Evolutionary conservation across 192 early-diverging fungal genomes (phyloP).

Genomic region (Rhizophagus clarus): DNA sequence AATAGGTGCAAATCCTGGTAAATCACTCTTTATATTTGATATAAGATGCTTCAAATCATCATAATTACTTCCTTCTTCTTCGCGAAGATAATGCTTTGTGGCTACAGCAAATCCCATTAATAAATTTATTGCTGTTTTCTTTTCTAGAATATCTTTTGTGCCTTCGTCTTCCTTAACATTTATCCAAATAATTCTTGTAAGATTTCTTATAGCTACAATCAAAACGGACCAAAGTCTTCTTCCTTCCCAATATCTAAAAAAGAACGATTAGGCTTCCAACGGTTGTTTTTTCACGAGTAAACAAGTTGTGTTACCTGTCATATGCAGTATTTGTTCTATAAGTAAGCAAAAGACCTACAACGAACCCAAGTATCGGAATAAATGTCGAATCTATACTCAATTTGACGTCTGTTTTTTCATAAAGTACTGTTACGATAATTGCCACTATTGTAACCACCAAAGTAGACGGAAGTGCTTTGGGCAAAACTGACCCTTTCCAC

Average conservation of each 20-base stretch:
- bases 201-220: slow-evolving; percentile 68
- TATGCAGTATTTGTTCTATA: slow-evolving; percentile 33
- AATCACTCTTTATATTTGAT: slow-evolving; percentile 49
- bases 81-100: slow-evolving; percentile 84
- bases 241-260: slow-evolving; percentile 87
- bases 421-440: not conserved
- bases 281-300: not conserved
- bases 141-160: slow-evolving; percentile 63
- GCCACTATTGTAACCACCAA: not conserved
- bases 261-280: not conserved
- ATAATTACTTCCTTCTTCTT: slow-evolving; percentile 67
- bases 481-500: slow-evolving; percentile 11
- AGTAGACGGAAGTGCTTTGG: not conserved
- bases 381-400: not conserved
- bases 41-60: slow-evolving; percentile 71
- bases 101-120: slow-evolving; percentile 76
- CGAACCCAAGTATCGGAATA: slow-evolving; percentile 23
- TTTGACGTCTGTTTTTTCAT: not conserved
- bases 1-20: slow-evolving; percentile 30
- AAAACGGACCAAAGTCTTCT: slow-evolving; percentile 80
- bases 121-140: slow-evolving; percentile 71
- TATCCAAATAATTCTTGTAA: slow-evolving; percentile 80
- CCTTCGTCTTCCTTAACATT: slow-evolving; percentile 49
- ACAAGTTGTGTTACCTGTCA: not conserved
- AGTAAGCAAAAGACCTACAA: slow-evolving; percentile 24